Evolutionary conservation across 2,329 filamentous ascomycete genomes (phyloP).

Genomic region (Blastomyces gilchristii): DNA sequence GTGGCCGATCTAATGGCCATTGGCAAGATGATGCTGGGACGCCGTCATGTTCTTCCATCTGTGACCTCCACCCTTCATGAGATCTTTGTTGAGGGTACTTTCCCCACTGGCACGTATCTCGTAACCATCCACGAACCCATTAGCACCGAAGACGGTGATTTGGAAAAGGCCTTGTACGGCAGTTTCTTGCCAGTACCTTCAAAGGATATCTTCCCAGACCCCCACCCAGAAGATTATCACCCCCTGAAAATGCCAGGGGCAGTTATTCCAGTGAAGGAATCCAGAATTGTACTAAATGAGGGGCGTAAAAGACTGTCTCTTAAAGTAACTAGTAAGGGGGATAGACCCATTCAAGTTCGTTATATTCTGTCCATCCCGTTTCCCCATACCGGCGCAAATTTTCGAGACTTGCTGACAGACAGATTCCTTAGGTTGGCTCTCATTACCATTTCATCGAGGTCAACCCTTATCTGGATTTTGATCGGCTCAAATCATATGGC

Average conservation of each 20-base stretch:
- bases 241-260: constrained; percentile 65
- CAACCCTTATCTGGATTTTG: constrained; percentile 84
- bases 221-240: constrained; percentile 55
- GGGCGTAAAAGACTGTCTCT: constrained; percentile 63
- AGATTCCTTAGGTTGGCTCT: constrained; percentile 54
- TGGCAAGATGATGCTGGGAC: constrained; percentile 83
- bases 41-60: constrained; percentile 77
- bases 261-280: constrained; percentile 57
- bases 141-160: constrained; percentile 71
- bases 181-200: constrained; percentile 77
- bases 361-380: not conserved
- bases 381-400: not conserved
- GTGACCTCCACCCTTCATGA: constrained; percentile 70
- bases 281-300: constrained; percentile 59
- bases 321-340: constrained; percentile 73
- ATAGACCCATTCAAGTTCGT: constrained; percentile 74
- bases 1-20: constrained; percentile 90
- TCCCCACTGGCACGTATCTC: constrained; percentile 79
- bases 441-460: constrained; percentile 95
- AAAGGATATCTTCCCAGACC: constrained; percentile 55
- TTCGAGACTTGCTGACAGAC: constrained; percentile 5
- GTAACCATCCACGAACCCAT: constrained; percentile 91
- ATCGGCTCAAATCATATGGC: constrained; percentile 71
- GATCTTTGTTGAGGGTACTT: constrained; percentile 90
- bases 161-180: constrained; percentile 79